These are phyloP conservation scores for Haematococcus lacustris DNA, from an alignment of 139 green algal genomes.

Conservation along the genomic window DNA sequence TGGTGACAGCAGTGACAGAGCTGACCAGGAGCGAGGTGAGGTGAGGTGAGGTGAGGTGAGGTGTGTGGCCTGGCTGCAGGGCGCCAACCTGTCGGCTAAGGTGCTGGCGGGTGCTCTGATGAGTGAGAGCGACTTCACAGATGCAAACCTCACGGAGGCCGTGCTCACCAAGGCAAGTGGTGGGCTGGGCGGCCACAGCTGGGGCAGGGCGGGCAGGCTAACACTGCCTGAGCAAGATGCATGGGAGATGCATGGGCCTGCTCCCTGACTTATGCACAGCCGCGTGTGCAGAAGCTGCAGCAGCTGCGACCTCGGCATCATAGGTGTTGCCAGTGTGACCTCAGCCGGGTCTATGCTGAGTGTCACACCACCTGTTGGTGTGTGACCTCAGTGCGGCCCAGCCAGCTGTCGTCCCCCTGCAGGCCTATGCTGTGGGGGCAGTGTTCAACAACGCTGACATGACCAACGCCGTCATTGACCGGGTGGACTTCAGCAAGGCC, in stretches of 20 bases:
- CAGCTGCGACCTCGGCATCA: neutral
- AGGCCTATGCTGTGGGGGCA: constrained; percentile 73
- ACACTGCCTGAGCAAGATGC: no score
- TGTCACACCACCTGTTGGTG: neutral
- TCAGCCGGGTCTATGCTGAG: neutral
- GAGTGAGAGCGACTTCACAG: constrained; percentile 54
- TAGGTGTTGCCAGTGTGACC: neutral
- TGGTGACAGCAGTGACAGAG: no score
- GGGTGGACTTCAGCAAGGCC: constrained; percentile 72
- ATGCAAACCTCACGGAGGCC: constrained; percentile 69
- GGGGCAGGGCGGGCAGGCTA: no score
- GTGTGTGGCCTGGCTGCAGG: constrained; percentile 6
- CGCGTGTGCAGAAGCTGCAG: neutral
- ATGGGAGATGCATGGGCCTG: no score
- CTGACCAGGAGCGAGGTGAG: no score
- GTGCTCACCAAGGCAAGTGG: constrained; percentile 74
- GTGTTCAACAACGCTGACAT: constrained; percentile 78
- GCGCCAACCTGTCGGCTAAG: constrained; percentile 69
- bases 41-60: no score
- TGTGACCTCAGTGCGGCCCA: no score
- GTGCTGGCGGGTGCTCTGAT: constrained; percentile 85
- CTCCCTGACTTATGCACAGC: neutral
- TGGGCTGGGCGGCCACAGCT: no score
- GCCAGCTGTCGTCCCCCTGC: neutral
- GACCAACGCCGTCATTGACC: constrained; percentile 89